Base-by-base conservation (phyloP, 352 stramenopile species). In the Phytophthora pluvialis region DNA sequence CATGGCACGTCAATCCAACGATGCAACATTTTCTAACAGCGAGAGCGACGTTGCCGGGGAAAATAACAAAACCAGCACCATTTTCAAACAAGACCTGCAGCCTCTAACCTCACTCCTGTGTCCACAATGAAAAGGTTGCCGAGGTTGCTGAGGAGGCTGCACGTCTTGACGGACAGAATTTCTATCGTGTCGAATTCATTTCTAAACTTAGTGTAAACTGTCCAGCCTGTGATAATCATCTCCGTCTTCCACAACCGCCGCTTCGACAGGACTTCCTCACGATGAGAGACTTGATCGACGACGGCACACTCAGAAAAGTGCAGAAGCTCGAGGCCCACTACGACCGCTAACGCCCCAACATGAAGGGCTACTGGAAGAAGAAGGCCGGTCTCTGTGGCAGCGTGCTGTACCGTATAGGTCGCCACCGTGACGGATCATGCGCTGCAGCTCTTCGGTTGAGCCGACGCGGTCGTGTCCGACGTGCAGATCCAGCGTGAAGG, bases 281-380 rank as follows among this genome's bases (percentile, higher is more conserved):
- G 0, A 62, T 91, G 12, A 72, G 66, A 8, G 36, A 52, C 2
- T 63, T 89, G n/a, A 60, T 93, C 6, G 80, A 82, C 5, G 62
- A 64, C 25, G 78, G 75, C 15, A 65, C 64, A 21, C 59, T 93
- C 7, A 82, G 84, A 13, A 65, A 90, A 21, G 59, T 93, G 46
- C 56, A 47, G 7, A 80, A 81, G 55, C 88, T 80, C 25, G 82
- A 90, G 51, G 77, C 68, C 13, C 81, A 93, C 52, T 93, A 72
- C 61, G 82, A 93, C 47, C 78, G 84, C 47, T 93, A 83, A 58
- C 80, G 84, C 0, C 84, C 84, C 26, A 67, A 39, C 38, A 80
- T 90, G 58, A 93, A 93, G 65, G 78, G 81, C 39, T 90, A 91
- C 73, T 93, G 84, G 84, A 91, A 93, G 67, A 82, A 93, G 49